Evolutionary conservation across 192 early-diverging fungal species (phyloP), one percentile per base, ranked within the genome.

Genomic region (Coemansia sp.): DNA sequence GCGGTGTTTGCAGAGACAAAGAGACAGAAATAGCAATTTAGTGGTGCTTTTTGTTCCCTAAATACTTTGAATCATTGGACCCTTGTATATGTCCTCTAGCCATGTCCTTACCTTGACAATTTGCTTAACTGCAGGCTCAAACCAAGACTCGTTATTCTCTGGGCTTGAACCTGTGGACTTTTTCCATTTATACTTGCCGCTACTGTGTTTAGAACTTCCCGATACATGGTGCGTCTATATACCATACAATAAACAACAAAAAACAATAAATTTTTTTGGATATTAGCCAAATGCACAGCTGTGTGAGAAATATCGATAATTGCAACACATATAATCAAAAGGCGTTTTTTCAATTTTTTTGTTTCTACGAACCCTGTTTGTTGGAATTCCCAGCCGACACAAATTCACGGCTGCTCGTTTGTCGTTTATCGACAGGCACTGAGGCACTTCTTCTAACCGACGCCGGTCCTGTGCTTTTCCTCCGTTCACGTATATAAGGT

Each of bases 381-480:
- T 67, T 9, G 49, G 60, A 24, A 76, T 43, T 17, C 72, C 72
- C 20, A 76, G 56, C 4, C 42, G 39, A 2, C 46, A 24, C 43
- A 77, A 38, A 36, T 59, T 71, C 24, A 66, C 55, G 1, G 53
- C 74, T 3, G 74, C 54, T 0, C 55, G 55, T 15, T 70, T 77
- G 51, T 77, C 74, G 36, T 71, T 57, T 0, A 36, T 44, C 1
- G 67, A 46, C 32, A 77, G 24, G 14, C 74, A 77, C 27, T 60
- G 62, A 3, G 64, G 74, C 22, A 77, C 63, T 28, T 77, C 67
- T 25, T 71, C 56, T 9, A 77, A 52, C 4, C 74, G 41, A 14
- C 74, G 55, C 15, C 74, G 54, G 15, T 77, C 74, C 1, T 44
- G 15, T 14, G 58, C 67, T 13, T 37, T 52, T 3, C 62, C 56